phyloP scores from a whole-genome alignment of 176 grass and related monocot genomes.

The Chloris gayana region DNA sequence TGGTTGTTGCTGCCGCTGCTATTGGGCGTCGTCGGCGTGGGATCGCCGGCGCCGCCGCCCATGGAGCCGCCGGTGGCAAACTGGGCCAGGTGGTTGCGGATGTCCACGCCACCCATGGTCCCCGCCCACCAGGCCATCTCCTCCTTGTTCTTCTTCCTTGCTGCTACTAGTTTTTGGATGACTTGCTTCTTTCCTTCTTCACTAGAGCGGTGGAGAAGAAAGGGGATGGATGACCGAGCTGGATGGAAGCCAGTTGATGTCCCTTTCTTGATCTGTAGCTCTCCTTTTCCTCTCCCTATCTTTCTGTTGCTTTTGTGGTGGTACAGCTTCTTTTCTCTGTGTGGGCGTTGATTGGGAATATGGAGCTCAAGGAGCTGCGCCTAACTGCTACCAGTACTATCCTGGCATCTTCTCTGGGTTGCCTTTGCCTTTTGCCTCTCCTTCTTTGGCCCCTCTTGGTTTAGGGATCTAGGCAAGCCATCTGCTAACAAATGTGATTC shows the following conservation, averaged over 20 bases:
- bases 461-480: background rate
- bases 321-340: slow-evolving; percentile 17
- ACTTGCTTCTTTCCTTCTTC: background rate
- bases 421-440: background rate
- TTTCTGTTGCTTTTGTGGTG: slow-evolving; percentile 24
- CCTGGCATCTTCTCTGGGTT: slow-evolving; percentile 6
- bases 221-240: no score
- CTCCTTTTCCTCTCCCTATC: background rate
- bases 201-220: background rate
- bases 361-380: background rate
- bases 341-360: slow-evolving; percentile 36
- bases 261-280: slow-evolving; percentile 10
- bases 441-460: background rate
- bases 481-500: background rate
- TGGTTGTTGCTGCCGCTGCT: slow-evolving; percentile 81
- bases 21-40: slow-evolving; percentile 50
- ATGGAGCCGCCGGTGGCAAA: slow-evolving; percentile 28
- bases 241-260: slow-evolving; percentile 19
- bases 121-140: slow-evolving; percentile 74
- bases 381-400: background rate
- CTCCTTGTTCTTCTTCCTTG: slow-evolving; percentile 16
- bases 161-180: background rate
- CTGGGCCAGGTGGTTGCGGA: slow-evolving; percentile 61
- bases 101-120: slow-evolving; percentile 62
- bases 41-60: background rate